Conservation (phyloP, 73 alveolate genomes). For the Paramecium sonneborni region DNA sequence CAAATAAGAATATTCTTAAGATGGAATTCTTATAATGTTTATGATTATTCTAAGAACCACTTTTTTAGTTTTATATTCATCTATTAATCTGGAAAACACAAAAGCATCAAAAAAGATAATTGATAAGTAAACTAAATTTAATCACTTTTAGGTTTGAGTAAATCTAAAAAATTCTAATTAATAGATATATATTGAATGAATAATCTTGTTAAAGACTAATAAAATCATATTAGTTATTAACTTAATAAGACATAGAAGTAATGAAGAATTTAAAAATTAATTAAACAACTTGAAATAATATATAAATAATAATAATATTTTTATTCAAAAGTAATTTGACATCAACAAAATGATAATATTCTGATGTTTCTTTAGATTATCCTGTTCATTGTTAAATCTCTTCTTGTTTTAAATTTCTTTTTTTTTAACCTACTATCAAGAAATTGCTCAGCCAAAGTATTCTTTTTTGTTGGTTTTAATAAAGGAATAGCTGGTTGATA, state of each 20-base stretch:
- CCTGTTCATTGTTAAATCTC: slow-evolving; percentile 39
- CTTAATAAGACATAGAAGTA: background rate
- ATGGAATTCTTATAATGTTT: background rate
- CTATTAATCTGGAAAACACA: background rate
- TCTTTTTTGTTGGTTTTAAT: background rate
- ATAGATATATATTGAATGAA: background rate
- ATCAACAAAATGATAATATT: background rate
- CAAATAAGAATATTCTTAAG: background rate
- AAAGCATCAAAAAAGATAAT: background rate
- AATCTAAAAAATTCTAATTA: background rate
- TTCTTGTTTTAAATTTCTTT: slow-evolving; percentile 27
- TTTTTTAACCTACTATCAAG: background rate
- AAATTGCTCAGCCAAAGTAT: background rate
- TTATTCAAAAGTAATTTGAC: background rate
- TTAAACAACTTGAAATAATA: background rate
- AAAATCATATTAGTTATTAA: background rate
- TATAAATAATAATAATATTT: background rate
- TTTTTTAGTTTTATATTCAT: background rate
- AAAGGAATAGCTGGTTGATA: slow-evolving; percentile 17
- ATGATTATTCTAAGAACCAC: background rate
- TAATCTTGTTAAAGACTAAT: background rate
- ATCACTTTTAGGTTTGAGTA: background rate
- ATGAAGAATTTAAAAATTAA: background rate
- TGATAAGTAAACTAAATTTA: background rate
- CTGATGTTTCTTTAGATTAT: background rate